phyloP scores from a whole-genome alignment of 805 yeast species.

The Yamadazyma phyllophila region DNA sequence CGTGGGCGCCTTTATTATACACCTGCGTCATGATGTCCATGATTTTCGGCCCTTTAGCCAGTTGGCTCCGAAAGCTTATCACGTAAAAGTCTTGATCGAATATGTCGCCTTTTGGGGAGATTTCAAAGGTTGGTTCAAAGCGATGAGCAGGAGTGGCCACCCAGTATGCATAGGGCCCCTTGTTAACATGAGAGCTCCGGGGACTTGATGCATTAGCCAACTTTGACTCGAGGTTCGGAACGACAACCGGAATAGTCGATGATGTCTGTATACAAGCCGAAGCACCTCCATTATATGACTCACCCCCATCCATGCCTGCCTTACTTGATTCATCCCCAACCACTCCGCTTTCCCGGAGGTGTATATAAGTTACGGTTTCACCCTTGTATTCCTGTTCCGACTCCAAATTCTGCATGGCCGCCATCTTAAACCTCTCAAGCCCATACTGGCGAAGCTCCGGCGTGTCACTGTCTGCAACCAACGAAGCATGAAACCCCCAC shows the following conservation, averaged over 20 bases:
- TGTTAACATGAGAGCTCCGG: slow-evolving; percentile 3
- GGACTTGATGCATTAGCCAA: no score
- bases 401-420: slow-evolving; percentile 56
- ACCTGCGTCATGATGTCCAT: slow-evolving; percentile 57
- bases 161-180: slow-evolving; percentile 57
- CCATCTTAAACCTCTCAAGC: slow-evolving; percentile 61
- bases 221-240: no score
- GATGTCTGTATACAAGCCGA: neutral
- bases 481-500: slow-evolving; percentile 83
- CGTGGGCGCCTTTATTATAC: slow-evolving; percentile 56
- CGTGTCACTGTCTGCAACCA: slow-evolving; percentile 77
- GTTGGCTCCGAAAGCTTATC: slow-evolving; percentile 41
- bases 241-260: no score
- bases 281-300: neutral
- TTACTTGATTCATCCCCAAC: no score
- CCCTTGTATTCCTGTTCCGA: slow-evolving; percentile 55
- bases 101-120: slow-evolving; percentile 59
- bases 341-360: slow-evolving; percentile 4
- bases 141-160: slow-evolving; percentile 52
- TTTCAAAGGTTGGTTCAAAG: slow-evolving; percentile 59
- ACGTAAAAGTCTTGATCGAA: slow-evolving; percentile 42
- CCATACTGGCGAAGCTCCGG: slow-evolving; percentile 67
- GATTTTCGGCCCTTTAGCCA: slow-evolving; percentile 26
- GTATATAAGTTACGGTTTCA: slow-evolving; percentile 14
- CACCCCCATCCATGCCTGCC: no score